These are phyloP conservation scores for Gryganskiella cystojenkinii DNA, from an alignment of 192 early-diverging fungal genomes.

Conservation along the genomic window DNA sequence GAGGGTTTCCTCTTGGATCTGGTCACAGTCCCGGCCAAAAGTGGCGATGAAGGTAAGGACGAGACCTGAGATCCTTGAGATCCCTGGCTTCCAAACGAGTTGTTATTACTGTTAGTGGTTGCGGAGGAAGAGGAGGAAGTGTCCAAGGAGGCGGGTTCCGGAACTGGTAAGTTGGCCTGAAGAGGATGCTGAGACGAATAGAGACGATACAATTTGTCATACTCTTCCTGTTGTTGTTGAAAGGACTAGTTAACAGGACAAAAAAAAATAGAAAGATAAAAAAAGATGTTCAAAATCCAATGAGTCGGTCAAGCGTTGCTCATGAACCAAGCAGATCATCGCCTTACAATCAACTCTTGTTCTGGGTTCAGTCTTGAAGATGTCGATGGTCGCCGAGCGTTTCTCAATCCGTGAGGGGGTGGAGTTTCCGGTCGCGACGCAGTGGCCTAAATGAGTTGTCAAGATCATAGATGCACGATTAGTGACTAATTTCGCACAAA, in stretches of 20 bases:
- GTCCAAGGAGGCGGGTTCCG: neutral
- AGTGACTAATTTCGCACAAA: neutral
- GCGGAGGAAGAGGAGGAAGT: neutral
- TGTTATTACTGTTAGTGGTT: no score
- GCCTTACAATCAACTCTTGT: constrained; percentile 25
- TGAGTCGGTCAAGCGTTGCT: no score
- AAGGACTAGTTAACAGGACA: constrained; percentile 12
- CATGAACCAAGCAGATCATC: no score
- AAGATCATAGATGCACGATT: neutral
- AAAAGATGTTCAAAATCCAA: neutral
- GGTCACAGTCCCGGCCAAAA: constrained; percentile 21
- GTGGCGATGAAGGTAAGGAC: constrained; percentile 27
- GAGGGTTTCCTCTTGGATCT: constrained; percentile 45
- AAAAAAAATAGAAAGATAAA: neutral
- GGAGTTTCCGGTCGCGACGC: constrained; percentile 1
- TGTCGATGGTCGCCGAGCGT: constrained; percentile 12
- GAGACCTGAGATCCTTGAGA: no score
- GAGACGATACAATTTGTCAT: constrained; percentile 30
- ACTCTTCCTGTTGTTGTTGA: constrained; percentile 41
- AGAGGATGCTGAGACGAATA: constrained; percentile 25
- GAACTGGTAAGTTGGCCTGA: constrained; percentile 15
- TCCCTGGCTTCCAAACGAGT: constrained; percentile 4
- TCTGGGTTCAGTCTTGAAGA: constrained; percentile 44
- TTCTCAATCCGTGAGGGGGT: neutral
- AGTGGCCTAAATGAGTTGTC: neutral